Conservation (phyloP, 306 rosid genomes). For the Cicer pinnatifidum region DNA sequence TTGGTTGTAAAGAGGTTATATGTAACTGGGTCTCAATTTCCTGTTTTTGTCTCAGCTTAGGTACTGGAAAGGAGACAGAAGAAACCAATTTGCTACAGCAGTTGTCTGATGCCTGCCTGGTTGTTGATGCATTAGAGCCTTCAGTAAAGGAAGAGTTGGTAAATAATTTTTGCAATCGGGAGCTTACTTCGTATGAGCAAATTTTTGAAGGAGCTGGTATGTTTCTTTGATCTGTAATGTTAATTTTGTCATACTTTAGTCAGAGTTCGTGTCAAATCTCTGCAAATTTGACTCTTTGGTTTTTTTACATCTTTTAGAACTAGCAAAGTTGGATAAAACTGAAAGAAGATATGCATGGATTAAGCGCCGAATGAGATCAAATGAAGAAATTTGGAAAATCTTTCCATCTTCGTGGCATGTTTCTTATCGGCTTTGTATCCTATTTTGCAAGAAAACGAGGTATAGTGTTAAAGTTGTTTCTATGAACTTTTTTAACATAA, state of each 20-base stretch:
- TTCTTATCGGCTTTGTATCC: conserved; percentile 92
- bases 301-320: conserved; percentile 55
- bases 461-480: conserved; percentile 46
- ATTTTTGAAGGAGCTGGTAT: conserved; percentile 99
- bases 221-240: conserved; percentile 44
- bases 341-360: conserved; percentile 99
- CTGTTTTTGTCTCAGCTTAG: conserved; percentile 81
- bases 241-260: conserved; percentile 40
- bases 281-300: conserved; percentile 34
- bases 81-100: conserved; percentile 88
- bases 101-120: conserved; percentile 96
- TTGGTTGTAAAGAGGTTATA: conserved; percentile 31
- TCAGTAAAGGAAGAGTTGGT: conserved; percentile 98
- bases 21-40: conserved; percentile 51
- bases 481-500: conserved; percentile 16
- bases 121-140: conserved; percentile 96
- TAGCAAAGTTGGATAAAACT: conserved; percentile 96
- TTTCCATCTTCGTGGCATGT: conserved; percentile 97
- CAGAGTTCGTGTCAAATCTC: conserved; percentile 28
- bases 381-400: conserved; percentile 96
- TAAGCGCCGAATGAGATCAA: conserved; percentile 95
- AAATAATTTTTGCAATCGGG: conserved; percentile 91
- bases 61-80: conserved; percentile 98
- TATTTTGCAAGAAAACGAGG: conserved; percentile 96
- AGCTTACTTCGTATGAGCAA: conserved; percentile 95